Evolutionary conservation across 2,329 filamentous ascomycete species (phyloP).

Genomic region (Penicillium sp.): DNA sequence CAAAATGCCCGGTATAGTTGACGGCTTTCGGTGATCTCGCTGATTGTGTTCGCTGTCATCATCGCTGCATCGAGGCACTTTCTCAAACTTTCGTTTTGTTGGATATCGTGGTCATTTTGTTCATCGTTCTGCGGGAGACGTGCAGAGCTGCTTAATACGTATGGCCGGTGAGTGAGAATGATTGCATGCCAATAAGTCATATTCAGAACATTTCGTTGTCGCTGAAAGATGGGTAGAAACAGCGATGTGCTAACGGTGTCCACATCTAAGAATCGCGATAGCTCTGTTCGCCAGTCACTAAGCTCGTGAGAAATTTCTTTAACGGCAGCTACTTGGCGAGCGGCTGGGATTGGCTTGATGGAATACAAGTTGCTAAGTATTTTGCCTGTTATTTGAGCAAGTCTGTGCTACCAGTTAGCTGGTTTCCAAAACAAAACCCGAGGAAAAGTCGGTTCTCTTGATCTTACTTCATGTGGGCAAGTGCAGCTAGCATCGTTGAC

Average conservation of each 20-base stretch:
- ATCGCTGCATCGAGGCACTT: conserved; percentile 4
- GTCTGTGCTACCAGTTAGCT: not conserved
- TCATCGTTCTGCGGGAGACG: not conserved
- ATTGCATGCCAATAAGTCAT: conserved; percentile 48
- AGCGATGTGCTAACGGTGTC: conserved; percentile 35
- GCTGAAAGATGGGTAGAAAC: conserved; percentile 43
- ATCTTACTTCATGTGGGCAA: not conserved
- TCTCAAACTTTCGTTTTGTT: not conserved
- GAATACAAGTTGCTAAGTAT: conserved; percentile 4
- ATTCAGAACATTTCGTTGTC: conserved; percentile 46
- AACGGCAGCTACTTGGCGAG: conserved; percentile 21
- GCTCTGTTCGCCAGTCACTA: conserved; percentile 36
- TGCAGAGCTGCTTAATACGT: conserved; percentile 22
- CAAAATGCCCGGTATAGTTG: conserved; percentile 6
- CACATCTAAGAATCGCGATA: conserved; percentile 36
- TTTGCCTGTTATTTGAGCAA: conserved; percentile 2
- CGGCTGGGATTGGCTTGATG: conserved; percentile 8
- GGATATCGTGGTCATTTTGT: not conserved
- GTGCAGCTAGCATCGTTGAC: not conserved
- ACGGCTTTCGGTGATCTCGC: conserved; percentile 1
- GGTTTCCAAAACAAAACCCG: too few relatives aligned
- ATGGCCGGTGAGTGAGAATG: conserved; percentile 44
- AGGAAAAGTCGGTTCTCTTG: not conserved
- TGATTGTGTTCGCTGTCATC: conserved; percentile 1
- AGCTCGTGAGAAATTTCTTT: conserved; percentile 34